These are phyloP conservation scores for Rhodotorula babjevae DNA, from an alignment of 768 basidiomycete genomes.

Conservation along the genomic window DNA sequence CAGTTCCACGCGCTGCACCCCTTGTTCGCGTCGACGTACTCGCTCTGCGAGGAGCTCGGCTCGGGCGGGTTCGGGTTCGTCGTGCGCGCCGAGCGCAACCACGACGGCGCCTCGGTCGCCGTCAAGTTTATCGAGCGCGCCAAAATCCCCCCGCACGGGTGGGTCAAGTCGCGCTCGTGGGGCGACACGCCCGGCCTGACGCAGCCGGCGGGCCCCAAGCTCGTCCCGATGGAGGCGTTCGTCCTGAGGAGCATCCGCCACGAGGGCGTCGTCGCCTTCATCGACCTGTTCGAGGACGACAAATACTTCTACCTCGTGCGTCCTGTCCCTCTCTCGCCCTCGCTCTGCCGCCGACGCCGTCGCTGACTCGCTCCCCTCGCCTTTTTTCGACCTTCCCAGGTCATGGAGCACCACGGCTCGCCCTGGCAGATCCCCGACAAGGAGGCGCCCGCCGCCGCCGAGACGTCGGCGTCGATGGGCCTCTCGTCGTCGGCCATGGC, in stretches of 20 bases:
- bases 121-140: conserved; percentile 80
- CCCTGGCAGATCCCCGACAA: conserved; percentile 59
- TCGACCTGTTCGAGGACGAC: conserved; percentile 78
- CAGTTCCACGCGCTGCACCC: conserved; percentile 38
- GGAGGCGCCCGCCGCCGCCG: not conserved
- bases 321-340: conserved; percentile 15
- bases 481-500: conserved; percentile 14
- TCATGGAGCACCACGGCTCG: conserved; percentile 74
- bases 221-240: conserved; percentile 73
- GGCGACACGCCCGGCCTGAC: conserved; percentile 25
- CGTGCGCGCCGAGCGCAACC: conserved; percentile 69
- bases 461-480: conserved; percentile 10
- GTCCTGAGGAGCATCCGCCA: conserved; percentile 70
- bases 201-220: conserved; percentile 26
- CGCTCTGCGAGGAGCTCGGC: conserved; percentile 56
- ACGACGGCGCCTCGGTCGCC: conserved; percentile 66
- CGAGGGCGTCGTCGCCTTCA: conserved; percentile 72
- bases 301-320: conserved; percentile 81
- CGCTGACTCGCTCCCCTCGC: not conserved
- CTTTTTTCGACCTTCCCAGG: conserved; percentile 7
- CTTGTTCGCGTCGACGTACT: conserved; percentile 44
- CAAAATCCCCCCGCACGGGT: conserved; percentile 41
- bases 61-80: conserved; percentile 94
- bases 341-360: not conserved
- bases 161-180: conserved; percentile 43